phyloP scores from a whole-genome alignment of 139 green algal genomes.

The Picochlorum sp. region DNA sequence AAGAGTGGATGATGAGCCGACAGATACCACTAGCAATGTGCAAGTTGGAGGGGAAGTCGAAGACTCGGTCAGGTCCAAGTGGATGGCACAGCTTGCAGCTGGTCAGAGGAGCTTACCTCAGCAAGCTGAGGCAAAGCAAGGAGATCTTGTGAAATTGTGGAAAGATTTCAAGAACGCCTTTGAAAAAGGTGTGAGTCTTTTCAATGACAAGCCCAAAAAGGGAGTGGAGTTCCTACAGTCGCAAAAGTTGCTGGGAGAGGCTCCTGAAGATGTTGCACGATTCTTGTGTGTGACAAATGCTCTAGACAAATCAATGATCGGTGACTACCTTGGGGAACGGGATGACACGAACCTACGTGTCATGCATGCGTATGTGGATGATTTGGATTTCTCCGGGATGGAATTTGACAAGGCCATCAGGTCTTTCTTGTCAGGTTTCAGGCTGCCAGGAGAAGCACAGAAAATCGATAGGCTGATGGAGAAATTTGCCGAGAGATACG shows the following conservation, averaged over 20 bases:
- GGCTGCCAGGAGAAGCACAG: slow-evolving; percentile 75
- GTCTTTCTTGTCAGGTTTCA: slow-evolving; percentile 61
- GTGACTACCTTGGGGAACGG: slow-evolving; percentile 92
- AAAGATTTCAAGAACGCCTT: slow-evolving; percentile 67
- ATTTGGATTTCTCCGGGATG: slow-evolving; percentile 73
- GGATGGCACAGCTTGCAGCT: slow-evolving; percentile 21
- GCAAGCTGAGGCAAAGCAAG: slow-evolving; percentile 15
- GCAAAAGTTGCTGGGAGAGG: slow-evolving; percentile 67
- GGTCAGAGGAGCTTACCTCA: not conserved
- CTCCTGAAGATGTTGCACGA: slow-evolving; percentile 48
- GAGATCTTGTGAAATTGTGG: slow-evolving; percentile 46
- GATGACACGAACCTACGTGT: slow-evolving; percentile 86
- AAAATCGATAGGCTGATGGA: slow-evolving; percentile 94
- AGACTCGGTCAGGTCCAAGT: slow-evolving; percentile 17
- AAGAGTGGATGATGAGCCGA: too few relatives aligned
- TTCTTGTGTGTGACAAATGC: slow-evolving; percentile 47
- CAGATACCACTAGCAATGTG: not conserved
- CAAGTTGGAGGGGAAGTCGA: slow-evolving; percentile 8
- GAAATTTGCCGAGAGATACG: slow-evolving; percentile 85
- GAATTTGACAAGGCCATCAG: slow-evolving; percentile 91
- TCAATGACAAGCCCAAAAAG: slow-evolving; percentile 97
- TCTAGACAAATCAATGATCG: slow-evolving; percentile 90
- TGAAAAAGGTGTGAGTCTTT: slow-evolving; percentile 81
- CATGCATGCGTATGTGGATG: slow-evolving; percentile 97
- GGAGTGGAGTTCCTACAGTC: slow-evolving; percentile 72